Conservation (phyloP, 345 rosid species). For the Arabis hirsuta region DNA sequence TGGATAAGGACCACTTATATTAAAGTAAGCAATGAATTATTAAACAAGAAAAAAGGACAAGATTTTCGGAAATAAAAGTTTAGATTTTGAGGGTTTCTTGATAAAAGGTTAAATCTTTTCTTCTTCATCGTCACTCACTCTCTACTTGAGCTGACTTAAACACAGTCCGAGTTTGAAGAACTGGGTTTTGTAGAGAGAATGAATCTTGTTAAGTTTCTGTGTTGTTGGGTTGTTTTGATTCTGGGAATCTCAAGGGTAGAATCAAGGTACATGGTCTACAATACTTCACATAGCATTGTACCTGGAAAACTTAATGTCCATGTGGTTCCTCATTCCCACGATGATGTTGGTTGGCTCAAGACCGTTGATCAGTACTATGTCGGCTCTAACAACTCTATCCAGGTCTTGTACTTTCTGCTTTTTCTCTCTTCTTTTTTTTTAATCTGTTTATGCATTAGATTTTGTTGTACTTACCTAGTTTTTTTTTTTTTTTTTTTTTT, state of each 20-base stretch:
- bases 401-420: slow-evolving; percentile 51
- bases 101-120: slow-evolving; percentile 27
- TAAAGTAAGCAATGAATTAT: slow-evolving; percentile 30
- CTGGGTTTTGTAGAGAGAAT: slow-evolving; percentile 8
- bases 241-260: slow-evolving; percentile 52
- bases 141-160: slow-evolving; percentile 25
- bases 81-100: slow-evolving; percentile 2
- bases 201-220: slow-evolving; percentile 32
- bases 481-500: background rate
- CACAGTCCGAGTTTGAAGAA: slow-evolving; percentile 22
- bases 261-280: slow-evolving; percentile 74
- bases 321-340: slow-evolving; percentile 92
- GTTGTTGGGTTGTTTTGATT: slow-evolving; percentile 33
- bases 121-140: slow-evolving; percentile 26
- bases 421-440: background rate
- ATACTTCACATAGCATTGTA: slow-evolving; percentile 80
- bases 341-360: slow-evolving; percentile 98
- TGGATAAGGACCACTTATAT: slow-evolving; percentile 32
- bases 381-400: slow-evolving; percentile 97
- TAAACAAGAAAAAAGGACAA: slow-evolving; percentile 32
- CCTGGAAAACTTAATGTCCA: slow-evolving; percentile 90
- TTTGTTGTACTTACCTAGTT: slow-evolving; percentile 11
- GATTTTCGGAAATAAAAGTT: slow-evolving; percentile 18
- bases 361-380: slow-evolving; percentile 98
- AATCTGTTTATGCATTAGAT: background rate